Conservation (phyloP, 2,329 filamentous ascomycete species). For the Zopfia rhizophila region DNA sequence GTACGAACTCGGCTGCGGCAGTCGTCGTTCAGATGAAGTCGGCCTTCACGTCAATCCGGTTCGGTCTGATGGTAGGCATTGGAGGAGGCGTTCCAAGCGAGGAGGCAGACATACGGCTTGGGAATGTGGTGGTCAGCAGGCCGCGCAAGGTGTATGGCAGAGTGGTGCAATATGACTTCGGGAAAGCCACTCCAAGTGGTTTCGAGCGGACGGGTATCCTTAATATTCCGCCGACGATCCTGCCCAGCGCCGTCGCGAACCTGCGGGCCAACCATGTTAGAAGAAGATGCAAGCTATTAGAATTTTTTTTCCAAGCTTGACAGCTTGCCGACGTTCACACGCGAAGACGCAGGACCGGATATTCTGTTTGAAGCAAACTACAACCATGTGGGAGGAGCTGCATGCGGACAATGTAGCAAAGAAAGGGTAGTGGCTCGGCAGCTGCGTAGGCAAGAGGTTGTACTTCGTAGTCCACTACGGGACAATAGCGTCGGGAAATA, state of each 20-base stretch:
- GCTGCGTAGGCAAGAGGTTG: constrained; percentile 2
- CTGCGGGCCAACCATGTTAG: constrained; percentile 6
- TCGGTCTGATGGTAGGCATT: constrained; percentile 56
- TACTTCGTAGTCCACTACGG: constrained; percentile 48
- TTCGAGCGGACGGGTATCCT: constrained; percentile 16
- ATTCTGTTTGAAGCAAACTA: constrained; percentile 19
- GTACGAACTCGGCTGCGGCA: constrained; percentile 38
- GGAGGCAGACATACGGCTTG: constrained; percentile 16
- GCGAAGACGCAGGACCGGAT: constrained; percentile 11
- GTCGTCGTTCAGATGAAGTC: constrained; percentile 35
- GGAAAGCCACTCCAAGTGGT: constrained; percentile 7
- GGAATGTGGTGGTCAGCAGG: constrained; percentile 18
- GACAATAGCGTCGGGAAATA: constrained; percentile 50
- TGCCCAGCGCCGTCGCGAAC: constrained; percentile 7
- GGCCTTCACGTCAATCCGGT: constrained; percentile 41
- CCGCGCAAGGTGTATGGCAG: constrained; percentile 9
- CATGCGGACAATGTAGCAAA: constrained; percentile 12
- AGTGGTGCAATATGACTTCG: constrained; percentile 22
- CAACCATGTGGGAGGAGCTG: constrained; percentile 12
- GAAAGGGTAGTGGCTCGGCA: constrained; percentile 9
- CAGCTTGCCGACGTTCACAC: constrained; percentile 7
- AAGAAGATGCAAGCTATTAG: constrained; percentile 1
- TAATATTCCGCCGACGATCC: constrained; percentile 1
- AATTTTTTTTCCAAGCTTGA: constrained; percentile 3
- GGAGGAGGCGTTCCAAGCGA: constrained; percentile 33